phyloP scores from a whole-genome alignment of 2,329 filamentous ascomycete genomes.

The Colletotrichum godetiae region DNA sequence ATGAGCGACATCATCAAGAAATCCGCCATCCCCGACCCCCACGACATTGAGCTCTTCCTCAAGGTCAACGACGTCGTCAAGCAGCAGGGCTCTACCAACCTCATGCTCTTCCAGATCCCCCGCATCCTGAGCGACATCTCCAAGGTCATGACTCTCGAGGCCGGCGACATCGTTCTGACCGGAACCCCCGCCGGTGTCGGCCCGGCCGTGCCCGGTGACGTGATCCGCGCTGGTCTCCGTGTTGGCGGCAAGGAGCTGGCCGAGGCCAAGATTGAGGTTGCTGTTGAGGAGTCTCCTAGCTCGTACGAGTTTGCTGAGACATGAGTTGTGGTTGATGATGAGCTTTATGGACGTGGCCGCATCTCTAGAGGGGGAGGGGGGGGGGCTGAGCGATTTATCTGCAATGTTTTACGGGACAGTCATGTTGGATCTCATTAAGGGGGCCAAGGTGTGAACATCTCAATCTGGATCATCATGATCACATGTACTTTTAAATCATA shows the following conservation, averaged over 20 bases:
- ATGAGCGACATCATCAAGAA: constrained; percentile 86
- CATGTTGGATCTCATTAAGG: neutral
- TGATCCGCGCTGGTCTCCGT: constrained; percentile 85
- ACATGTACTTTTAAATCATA: constrained; percentile 25
- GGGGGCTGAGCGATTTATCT: neutral
- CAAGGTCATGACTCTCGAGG: constrained; percentile 91
- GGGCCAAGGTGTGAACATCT: neutral
- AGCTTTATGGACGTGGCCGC: neutral
- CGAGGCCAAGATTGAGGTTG: constrained; percentile 86
- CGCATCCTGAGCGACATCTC: constrained; percentile 91
- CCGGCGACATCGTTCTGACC: constrained; percentile 94
- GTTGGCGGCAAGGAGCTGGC: constrained; percentile 85
- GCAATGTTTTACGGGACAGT: neutral
- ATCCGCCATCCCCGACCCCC: constrained; percentile 83
- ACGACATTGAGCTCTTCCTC: constrained; percentile 88
- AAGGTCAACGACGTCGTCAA: constrained; percentile 82
- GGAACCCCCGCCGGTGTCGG: constrained; percentile 98
- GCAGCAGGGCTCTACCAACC: constrained; percentile 88
- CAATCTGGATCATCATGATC: constrained; percentile 4
- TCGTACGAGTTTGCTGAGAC: constrained; percentile 83
- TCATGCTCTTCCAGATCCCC: constrained; percentile 95
- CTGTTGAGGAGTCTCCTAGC: constrained; percentile 81
- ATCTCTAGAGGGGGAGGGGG: neutral
- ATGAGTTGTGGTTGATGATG: constrained; percentile 48
- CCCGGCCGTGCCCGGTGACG: constrained; percentile 83